These are phyloP conservation scores for Rubia yunnanensis DNA, from an alignment of 257 asterid species.

Conservation along the genomic window DNA sequence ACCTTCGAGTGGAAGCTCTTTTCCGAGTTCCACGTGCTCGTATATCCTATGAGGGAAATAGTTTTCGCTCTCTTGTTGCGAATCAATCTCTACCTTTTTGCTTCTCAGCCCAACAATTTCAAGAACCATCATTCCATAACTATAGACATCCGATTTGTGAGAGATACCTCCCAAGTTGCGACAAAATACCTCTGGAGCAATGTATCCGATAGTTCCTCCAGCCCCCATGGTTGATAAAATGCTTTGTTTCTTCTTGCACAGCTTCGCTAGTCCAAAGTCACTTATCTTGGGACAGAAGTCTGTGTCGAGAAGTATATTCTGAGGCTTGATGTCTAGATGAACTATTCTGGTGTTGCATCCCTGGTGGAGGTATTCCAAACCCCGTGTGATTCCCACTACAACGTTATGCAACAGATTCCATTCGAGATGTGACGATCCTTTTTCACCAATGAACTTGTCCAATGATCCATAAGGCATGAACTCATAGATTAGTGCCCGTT, in stretches of 20 bases:
- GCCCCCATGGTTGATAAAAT: constrained; percentile 31
- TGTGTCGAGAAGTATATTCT: constrained; percentile 54
- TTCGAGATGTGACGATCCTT: constrained; percentile 15
- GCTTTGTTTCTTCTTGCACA: constrained; percentile 41
- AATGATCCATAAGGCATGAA: constrained; percentile 56
- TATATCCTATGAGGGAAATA: constrained; percentile 44
- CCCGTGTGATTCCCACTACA: constrained; percentile 50
- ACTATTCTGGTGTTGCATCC: constrained; percentile 62
- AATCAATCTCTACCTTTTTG: constrained; percentile 16
- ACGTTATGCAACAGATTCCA: constrained; percentile 37
- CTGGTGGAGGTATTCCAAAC: constrained; percentile 54
- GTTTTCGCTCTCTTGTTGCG: constrained; percentile 21
- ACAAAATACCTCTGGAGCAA: constrained; percentile 63
- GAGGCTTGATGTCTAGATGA: constrained; percentile 73
- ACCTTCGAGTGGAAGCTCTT: constrained; percentile 18
- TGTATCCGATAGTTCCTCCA: constrained; percentile 60
- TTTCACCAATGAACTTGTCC: constrained; percentile 38
- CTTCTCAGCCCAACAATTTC: constrained; percentile 50
- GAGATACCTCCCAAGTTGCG: constrained; percentile 51
- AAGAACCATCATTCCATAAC: constrained; percentile 68
- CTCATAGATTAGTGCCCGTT: constrained; percentile 44
- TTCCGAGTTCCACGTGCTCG: constrained; percentile 23
- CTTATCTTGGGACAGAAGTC: constrained; percentile 60
- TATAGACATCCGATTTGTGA: constrained; percentile 60
- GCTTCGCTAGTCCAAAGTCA: constrained; percentile 60